Base-by-base conservation (phyloP, 345 rosid genomes). In the Lepidium sativum region DNA sequence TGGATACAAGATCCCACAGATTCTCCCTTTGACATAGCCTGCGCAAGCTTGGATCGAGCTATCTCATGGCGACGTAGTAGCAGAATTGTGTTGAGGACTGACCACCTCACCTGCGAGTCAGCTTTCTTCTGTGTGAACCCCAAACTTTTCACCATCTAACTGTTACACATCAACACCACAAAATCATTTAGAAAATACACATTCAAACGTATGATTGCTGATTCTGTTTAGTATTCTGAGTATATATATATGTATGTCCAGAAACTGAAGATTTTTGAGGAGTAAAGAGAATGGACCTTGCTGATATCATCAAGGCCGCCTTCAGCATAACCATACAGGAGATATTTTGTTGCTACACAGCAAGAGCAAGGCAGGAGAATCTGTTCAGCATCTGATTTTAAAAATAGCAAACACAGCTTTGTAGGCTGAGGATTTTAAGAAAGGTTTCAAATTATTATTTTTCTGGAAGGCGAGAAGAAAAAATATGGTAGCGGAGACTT, bases 101-200 rank as follows among this genome's bases (percentile, higher is more conserved):
- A 81, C 98, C 98, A 89, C 65, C 98, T 77, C 25, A 92, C 88
- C 65, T 84, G 95, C 4, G 97, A 89, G 59, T 92, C 92, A 7
- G 79, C 92, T 69, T 91, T 86, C 91, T 86, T 88, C 68, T 84
- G 95, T 21, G 98, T 84, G 64, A 91, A 91, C 9, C 92, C 95
- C 73, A 84, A 82, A 71, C 96, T 73, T 60, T 78, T 80, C 18
- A 91, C 80, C 20, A 75, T 91, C 96, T 81, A 91, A 66, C 95
- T 84, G 87, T 35, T 63, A 27, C 60, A 44, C 60, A 44, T 47
- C 17, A 54, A 27, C 51, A 48, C 25, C 40, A 68, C 52, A 55
- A 33, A 52, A 35, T 21, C 63, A 53, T 44, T 15, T 15, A 63
- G 3, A 34, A 53, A 14, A 13, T 9, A 41, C 34, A 20, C 3